Conservation (phyloP, 2,329 filamentous ascomycete genomes). For the Zymoseptoria pseudotritici region DNA sequence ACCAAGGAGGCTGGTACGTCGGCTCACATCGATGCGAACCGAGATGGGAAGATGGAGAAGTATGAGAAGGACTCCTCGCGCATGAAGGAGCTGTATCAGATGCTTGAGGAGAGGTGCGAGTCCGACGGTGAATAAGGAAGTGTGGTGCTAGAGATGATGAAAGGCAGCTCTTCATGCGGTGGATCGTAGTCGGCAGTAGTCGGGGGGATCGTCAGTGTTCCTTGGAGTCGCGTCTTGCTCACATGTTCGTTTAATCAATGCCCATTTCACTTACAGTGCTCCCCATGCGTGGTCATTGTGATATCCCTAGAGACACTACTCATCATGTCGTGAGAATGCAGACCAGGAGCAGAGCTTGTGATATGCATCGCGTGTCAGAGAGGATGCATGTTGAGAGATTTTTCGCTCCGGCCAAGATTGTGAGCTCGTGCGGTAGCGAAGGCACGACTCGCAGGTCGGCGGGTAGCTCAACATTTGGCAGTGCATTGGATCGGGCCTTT, state of each 20-base stretch:
- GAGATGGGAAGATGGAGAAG: slow-evolving; percentile 15
- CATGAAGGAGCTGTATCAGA: slow-evolving; percentile 21
- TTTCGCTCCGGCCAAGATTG: too few species aligned
- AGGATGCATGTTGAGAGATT: too few species aligned
- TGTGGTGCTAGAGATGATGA: slow-evolving; percentile 24
- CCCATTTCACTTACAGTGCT: background rate
- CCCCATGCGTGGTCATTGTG: background rate
- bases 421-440: too few species aligned
- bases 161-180: background rate
- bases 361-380: too few species aligned
- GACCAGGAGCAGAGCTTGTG: background rate
- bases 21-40: slow-evolving; percentile 19
- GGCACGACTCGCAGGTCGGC: too few species aligned
- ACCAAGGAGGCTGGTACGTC: slow-evolving; percentile 26
- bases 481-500: too few species aligned
- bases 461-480: too few species aligned
- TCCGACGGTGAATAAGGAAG: slow-evolving; percentile 38
- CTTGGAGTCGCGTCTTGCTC: background rate
- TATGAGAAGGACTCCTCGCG: slow-evolving; percentile 31
- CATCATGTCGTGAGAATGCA: background rate
- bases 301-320: background rate
- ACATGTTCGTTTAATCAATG: background rate
- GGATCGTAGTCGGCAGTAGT: background rate
- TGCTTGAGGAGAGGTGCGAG: background rate
- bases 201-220: background rate